phyloP scores from a whole-genome alignment of 1,284 basidiomycete species.

The Puccinia novopanici region DNA sequence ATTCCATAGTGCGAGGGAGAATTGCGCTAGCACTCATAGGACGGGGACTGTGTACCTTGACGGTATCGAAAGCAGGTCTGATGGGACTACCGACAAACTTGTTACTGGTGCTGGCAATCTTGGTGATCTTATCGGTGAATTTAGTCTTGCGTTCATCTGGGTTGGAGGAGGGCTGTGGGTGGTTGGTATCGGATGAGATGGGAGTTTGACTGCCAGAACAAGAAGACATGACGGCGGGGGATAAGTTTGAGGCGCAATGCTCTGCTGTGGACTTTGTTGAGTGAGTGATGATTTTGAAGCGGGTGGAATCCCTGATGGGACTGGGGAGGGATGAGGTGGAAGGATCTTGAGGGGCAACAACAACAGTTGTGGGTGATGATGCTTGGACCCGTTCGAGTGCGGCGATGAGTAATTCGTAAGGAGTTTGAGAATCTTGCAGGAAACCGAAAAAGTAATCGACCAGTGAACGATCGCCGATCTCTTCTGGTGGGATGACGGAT shows the following conservation, averaged over 20 bases:
- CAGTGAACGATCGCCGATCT: constrained; percentile 16
- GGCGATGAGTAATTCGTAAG: constrained; percentile 50
- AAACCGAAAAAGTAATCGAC: constrained; percentile 94
- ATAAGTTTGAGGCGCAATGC: not conserved
- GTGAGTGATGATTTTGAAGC: not conserved
- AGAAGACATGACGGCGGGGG: not conserved
- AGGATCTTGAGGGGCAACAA: not conserved
- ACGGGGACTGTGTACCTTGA: constrained; percentile 19
- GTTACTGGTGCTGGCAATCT: constrained; percentile 54
- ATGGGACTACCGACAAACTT: constrained; percentile 47
- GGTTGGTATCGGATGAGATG: not conserved
- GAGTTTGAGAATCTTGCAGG: constrained; percentile 67
- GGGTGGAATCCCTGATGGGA: constrained; percentile 31
- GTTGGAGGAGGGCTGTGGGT: not conserved
- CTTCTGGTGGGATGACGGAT: constrained; percentile 64
- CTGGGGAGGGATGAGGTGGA: not conserved
- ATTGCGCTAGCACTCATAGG: too few species aligned
- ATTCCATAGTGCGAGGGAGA: not conserved
- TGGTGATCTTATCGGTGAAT: constrained; percentile 51
- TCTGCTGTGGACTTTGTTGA: not conserved
- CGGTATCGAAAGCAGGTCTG: constrained; percentile 9
- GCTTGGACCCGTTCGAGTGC: constrained; percentile 17
- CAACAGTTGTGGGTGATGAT: not conserved
- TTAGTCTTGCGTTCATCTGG: constrained; percentile 18
- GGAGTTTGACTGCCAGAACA: constrained; percentile 2